A percentile compares a stretch with the other conserved stretches of the same genome.
These are phyloP conservation scores for Gentiana straminea DNA, from an alignment of 257 asterid genomes.

Conservation along the genomic window DNA sequence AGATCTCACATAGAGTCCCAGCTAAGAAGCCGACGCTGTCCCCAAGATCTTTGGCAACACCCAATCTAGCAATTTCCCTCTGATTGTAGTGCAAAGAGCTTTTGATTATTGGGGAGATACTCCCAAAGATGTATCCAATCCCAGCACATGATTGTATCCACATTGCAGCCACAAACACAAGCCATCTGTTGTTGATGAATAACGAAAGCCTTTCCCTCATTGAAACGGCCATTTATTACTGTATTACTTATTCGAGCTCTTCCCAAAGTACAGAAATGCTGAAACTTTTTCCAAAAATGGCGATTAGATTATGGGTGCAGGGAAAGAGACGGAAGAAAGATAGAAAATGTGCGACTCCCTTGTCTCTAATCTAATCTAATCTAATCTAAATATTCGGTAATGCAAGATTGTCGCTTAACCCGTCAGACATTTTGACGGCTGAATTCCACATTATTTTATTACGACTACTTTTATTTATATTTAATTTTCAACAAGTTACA, in stretches of 20 bases:
- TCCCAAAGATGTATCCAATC: conserved; percentile 42
- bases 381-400: too few relatives aligned
- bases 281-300: too few relatives aligned
- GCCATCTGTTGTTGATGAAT: conserved; percentile 40
- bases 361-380: too few relatives aligned
- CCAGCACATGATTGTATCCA: conserved; percentile 53
- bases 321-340: too few relatives aligned
- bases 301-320: too few relatives aligned
- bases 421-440: too few relatives aligned
- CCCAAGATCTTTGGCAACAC: conserved; percentile 46
- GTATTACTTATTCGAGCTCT: background rate
- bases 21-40: conserved; percentile 48
- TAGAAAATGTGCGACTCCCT: too few relatives aligned
- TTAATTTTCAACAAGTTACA: too few relatives aligned
- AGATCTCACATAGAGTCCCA: conserved; percentile 34
- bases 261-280: background rate
- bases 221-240: conserved; percentile 4
- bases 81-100: conserved; percentile 32
- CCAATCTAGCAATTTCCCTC: conserved; percentile 29
- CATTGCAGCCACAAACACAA: conserved; percentile 48
- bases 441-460: too few relatives aligned
- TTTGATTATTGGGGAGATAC: conserved; percentile 35
- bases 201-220: conserved; percentile 16
- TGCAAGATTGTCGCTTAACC: too few relatives aligned
- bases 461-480: too few relatives aligned